Percentiles rank a stretch among this genome's conserved stretches.
Evolutionary conservation across 257 asterid species (phyloP).

Genomic region (Euphrasia confusa): DNA sequence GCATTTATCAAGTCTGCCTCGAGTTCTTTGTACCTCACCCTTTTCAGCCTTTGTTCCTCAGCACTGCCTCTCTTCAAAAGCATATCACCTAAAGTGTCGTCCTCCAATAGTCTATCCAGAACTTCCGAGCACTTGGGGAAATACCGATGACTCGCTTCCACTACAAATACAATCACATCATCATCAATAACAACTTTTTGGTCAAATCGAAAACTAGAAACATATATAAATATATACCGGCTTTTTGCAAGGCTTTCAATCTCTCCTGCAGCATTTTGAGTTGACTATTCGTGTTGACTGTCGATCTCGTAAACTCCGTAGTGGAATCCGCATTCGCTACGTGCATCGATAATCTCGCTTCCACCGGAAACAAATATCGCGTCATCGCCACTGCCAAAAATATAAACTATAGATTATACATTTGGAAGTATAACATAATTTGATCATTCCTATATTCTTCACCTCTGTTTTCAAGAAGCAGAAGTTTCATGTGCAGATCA

Average conservation of each 20-base stretch:
- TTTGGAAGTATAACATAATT: too few species aligned
- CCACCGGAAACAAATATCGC: constrained; percentile 56
- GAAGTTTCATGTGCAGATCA: constrained; percentile 47
- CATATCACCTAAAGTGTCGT: not conserved
- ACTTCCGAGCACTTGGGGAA: not conserved
- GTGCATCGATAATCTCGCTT: constrained; percentile 84
- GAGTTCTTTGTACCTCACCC: not conserved
- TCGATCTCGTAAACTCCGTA: constrained; percentile 47
- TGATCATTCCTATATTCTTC: too few species aligned
- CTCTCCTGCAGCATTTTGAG: constrained; percentile 61
- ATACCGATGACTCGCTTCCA: not conserved
- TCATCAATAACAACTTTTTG: too few species aligned
- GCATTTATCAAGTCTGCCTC: not conserved
- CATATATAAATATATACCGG: constrained; percentile 38
- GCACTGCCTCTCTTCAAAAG: not conserved
- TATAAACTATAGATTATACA: not conserved
- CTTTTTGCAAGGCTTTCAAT: constrained; percentile 62
- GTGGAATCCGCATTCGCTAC: constrained; percentile 71
- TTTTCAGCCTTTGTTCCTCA: not conserved
- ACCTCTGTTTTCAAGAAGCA: constrained; percentile 74
- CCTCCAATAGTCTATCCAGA: not conserved
- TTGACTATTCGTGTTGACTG: constrained; percentile 32
- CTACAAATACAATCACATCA: not conserved
- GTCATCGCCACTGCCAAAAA: constrained; percentile 76
- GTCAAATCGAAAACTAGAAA: too few species aligned